A percentile compares a stretch with the other conserved stretches of the same genome.
Conservation (phyloP, 345 rosid genomes). For the Lepidium sativum region DNA sequence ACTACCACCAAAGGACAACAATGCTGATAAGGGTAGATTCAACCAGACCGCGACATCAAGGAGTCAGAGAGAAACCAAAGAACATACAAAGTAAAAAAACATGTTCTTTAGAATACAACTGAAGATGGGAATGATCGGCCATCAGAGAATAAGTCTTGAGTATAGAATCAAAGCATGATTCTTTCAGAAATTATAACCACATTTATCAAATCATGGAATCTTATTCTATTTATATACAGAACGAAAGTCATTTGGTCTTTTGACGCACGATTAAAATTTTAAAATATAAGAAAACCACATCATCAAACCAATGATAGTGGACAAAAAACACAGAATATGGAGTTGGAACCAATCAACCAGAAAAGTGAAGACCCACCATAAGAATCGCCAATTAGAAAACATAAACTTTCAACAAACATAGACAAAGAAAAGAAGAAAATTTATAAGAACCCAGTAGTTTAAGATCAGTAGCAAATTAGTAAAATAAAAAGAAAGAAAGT, state of each 20-base stretch:
- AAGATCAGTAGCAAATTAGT: conserved; percentile 3
- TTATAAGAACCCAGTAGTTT: not conserved
- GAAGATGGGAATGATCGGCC: not conserved
- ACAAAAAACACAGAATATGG: conserved; percentile 3
- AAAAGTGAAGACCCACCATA: conserved; percentile 10
- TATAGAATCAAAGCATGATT: conserved; percentile 15
- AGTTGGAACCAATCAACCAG: conserved; percentile 20
- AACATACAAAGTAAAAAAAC: not conserved
- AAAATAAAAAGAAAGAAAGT: not conserved
- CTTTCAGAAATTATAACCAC: conserved; percentile 6
- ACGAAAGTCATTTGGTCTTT: not conserved
- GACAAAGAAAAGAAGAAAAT: not conserved
- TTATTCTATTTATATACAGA: conserved; percentile 5
- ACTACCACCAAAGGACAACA: conserved; percentile 6
- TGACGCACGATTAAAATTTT: conserved; percentile 2
- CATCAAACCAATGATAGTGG: conserved; percentile 21
- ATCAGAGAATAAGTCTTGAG: not conserved
- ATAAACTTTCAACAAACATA: not conserved
- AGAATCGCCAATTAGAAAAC: conserved; percentile 14
- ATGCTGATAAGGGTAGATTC: conserved; percentile 5
- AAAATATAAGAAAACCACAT: not conserved
- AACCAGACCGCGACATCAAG: not conserved
- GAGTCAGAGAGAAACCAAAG: not conserved
- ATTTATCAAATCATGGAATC: conserved; percentile 20
- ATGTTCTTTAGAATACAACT: not conserved